Percentiles rank a stretch among this genome's conserved stretches.
Conservation (phyloP, 371 early-diverging fungal genomes). For the Mycotypha africana region DNA sequence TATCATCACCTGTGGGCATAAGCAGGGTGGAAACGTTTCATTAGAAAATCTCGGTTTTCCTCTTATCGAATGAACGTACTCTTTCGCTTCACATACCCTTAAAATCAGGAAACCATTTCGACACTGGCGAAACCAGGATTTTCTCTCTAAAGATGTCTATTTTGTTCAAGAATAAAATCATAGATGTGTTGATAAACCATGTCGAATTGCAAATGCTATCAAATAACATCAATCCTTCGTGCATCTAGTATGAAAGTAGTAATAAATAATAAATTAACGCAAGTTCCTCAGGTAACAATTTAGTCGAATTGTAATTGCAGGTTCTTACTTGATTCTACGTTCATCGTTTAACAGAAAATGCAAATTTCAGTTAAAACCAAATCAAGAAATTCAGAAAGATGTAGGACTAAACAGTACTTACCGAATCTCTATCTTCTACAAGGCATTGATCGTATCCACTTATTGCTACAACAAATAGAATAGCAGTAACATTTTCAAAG, state of each 20-base stretch:
- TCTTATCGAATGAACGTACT: too few relatives aligned
- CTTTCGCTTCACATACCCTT: conserved; percentile 49
- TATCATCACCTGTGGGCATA: conserved; percentile 23
- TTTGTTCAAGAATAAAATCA: conserved; percentile 95
- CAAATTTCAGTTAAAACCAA: too few relatives aligned
- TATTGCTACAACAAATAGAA: conserved; percentile 90
- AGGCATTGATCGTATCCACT: conserved; percentile 93
- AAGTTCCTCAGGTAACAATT: too few relatives aligned
- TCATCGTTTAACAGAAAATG: too few relatives aligned
- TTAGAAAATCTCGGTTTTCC: too few relatives aligned
- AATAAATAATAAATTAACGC: neutral
- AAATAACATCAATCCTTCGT: conserved; percentile 91
- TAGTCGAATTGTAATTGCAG: too few relatives aligned
- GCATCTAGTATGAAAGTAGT: conserved; percentile 67
- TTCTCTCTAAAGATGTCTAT: conserved; percentile 91
- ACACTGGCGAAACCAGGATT: conserved; percentile 70
- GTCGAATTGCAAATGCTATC: conserved; percentile 93
- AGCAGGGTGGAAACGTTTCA: too few relatives aligned
- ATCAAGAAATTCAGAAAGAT: too few relatives aligned
- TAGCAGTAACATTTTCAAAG: conserved; percentile 90
- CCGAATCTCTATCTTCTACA: conserved; percentile 87
- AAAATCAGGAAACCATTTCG: conserved; percentile 87
- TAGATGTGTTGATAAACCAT: conserved; percentile 90
- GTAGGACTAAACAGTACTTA: conserved; percentile 35
- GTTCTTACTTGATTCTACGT: neutral